Evolutionary conservation across 2,329 filamentous ascomycete species (phyloP), one percentile per base, ranked within the genome.

Genomic region (Venturia asperata): DNA sequence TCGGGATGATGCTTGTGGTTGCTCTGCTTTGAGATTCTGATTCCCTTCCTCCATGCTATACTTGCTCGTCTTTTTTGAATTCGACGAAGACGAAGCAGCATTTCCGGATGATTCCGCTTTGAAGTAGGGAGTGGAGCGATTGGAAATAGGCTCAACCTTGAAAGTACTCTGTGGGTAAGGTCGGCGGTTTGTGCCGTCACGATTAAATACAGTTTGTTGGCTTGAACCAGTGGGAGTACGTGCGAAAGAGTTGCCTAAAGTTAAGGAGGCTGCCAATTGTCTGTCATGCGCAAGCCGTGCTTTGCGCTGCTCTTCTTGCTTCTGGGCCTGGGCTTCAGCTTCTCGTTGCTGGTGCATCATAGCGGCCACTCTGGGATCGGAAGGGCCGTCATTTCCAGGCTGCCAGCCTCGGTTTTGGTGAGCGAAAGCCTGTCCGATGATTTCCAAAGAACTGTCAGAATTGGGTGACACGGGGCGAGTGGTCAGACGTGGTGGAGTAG

Each of bases 141-240:
- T 37, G 30, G 52, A 37, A 24, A 34, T 10, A 19, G 27, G 52
- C 52, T 56, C 43, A 43, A 19, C 17, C 43, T 52, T 63, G 61
- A 63, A 34, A 41, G 21, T 19, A 41, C 43, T 63, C 15, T 30
- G 39, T n/a, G 24, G 30, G 21, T 58, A 30, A 13, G 21, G 30
- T 34, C 30, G 47, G 37, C 63, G 63, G 21, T 30, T 39, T 1
- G 49, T 64, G 19, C 63, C 63, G 39, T 64, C 63, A 37, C 21
- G 43, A 39, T 64, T 64, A 1, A 43, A 24, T 7, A 64, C 49
- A 37, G 49, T 24, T 30, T 60, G 63, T 21, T 58, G 52, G 34
- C 42, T 56, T 15, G 49, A 64, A 11, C 63, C 52, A 15, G 19
- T 37, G 5, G 47, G 47, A 2, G n/a, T 42, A 27, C 63, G 30